These are phyloP conservation scores for Bacterosira constricta DNA, from an alignment of 108 stramenopile species.

Conservation along the genomic window DNA sequence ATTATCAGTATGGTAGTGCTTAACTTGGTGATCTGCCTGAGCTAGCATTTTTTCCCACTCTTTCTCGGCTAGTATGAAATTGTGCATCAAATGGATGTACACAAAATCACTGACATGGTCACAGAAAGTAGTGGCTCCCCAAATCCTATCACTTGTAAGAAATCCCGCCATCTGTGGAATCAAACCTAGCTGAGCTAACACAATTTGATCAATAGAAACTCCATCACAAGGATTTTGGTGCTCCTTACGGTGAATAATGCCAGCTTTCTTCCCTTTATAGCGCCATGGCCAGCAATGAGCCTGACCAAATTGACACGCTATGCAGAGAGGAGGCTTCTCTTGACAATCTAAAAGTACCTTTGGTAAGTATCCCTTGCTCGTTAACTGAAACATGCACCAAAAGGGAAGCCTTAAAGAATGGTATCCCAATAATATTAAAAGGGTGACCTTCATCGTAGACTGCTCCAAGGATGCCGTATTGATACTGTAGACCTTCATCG, in stretches of 20 bases:
- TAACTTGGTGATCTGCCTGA: neutral
- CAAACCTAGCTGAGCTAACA: conserved; percentile 50
- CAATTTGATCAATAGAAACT: conserved; percentile 55
- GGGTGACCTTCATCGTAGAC: neutral
- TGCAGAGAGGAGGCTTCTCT: conserved; percentile 11
- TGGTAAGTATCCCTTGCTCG: neutral
- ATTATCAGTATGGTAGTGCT: conserved; percentile 24
- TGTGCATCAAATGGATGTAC: conserved; percentile 26
- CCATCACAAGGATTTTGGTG: conserved; percentile 36
- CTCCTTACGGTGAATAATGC: neutral
- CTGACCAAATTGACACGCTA: conserved; percentile 38
- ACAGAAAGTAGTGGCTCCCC: conserved; percentile 54
- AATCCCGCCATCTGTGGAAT: conserved; percentile 55
- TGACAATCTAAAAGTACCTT: neutral
- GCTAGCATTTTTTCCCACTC: conserved; percentile 2
- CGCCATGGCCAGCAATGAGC: conserved; percentile 31
- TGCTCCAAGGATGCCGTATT: neutral
- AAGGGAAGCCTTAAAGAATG: neutral
- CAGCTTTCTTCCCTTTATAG: neutral
- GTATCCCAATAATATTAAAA: neutral
- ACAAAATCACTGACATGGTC: conserved; percentile 45
- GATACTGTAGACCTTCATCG: neutral
- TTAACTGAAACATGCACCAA: neutral
- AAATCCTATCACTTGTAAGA: conserved; percentile 40
- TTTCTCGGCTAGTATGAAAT: conserved; percentile 16